Evolutionary conservation across 176 grass and related monocot genomes (phyloP), one percentile per base, ranked within the genome.

Genomic region (Stipa capillata): DNA sequence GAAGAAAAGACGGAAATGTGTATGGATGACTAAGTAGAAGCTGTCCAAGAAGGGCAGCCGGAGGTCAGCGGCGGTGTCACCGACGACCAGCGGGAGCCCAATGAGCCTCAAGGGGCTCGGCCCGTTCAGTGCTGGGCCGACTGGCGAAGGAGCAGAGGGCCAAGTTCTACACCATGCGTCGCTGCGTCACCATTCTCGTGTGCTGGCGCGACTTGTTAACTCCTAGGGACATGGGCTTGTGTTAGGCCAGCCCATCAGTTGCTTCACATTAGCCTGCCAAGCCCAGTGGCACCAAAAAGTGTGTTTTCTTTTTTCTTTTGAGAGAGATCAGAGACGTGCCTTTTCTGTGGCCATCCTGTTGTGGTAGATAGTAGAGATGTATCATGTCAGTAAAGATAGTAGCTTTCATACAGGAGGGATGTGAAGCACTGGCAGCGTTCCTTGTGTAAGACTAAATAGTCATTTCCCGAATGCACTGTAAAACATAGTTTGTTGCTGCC

Each of bases 151-250:
- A 90, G 85, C 93, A 96, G 73, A 86, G 93, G 55, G 93, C 90
- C 24, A 77, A 90, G 57, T 96, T 96, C 78, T 96, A 96, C 89
- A 96, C 92, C 77, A 81, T 96, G 90, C 89, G 93, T 7, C 89
- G 93, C 20, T 96, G 93, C 27, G 82, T 96, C 82, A 88, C 79
- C 79, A 92, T 96, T 89, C 87, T 96, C 0, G 65, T 96, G 8
- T 96, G 89, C 78, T 96, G 93, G 93, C 77, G 70, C 37, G 93
- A 92, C 55, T 96, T 83, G 50, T 3, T 4, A 2, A 10, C 43
- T 33, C 1, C 43, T 3, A 65, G 39, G 18, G 73, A 49, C n/a
- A n/a, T 44, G 42, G 42, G 42, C 42, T 44, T 44, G 42, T n/a
- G n/a, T n/a, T n/a, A n/a, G n/a, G n/a, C n/a, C n/a, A n/a, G n/a